These are phyloP conservation scores for Candida endomychidarum DNA, from an alignment of 805 yeast species.

Conservation along the genomic window DNA sequence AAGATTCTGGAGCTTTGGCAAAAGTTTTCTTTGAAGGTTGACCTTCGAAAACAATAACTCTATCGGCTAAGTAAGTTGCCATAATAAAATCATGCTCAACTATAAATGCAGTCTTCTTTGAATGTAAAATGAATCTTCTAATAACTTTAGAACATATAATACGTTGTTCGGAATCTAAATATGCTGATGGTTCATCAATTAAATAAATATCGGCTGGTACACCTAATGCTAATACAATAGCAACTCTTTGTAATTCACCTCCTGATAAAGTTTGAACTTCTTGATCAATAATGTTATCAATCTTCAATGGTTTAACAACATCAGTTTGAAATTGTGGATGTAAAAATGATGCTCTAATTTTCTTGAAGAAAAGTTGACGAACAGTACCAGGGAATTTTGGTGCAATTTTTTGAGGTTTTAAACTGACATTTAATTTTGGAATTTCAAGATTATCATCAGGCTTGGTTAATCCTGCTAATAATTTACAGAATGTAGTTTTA, in stretches of 20 bases:
- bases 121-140: constrained; percentile 91
- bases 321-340: constrained; percentile 98
- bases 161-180: constrained; percentile 99
- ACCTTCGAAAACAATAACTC: constrained; percentile 98
- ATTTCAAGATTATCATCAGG: constrained; percentile 81
- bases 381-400: constrained; percentile 99
- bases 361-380: constrained; percentile 94
- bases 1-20: constrained; percentile 88
- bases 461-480: constrained; percentile 88
- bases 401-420: constrained; percentile 99
- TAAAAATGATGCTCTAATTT: constrained; percentile 89
- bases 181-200: constrained; percentile 99
- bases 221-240: constrained; percentile 94
- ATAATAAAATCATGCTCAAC: constrained; percentile 99
- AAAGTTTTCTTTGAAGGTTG: constrained; percentile 79
- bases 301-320: constrained; percentile 91
- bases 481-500: constrained; percentile 94
- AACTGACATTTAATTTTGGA: constrained; percentile 88
- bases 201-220: constrained; percentile 92
- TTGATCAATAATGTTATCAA: constrained; percentile 93
- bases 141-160: constrained; percentile 97
- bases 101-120: constrained; percentile 97
- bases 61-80: constrained; percentile 99
- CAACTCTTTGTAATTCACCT: constrained; percentile 99
- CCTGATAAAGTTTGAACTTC: constrained; percentile 98